phyloP scores from a whole-genome alignment of 257 asterid species.

The Solanum chilense region DNA sequence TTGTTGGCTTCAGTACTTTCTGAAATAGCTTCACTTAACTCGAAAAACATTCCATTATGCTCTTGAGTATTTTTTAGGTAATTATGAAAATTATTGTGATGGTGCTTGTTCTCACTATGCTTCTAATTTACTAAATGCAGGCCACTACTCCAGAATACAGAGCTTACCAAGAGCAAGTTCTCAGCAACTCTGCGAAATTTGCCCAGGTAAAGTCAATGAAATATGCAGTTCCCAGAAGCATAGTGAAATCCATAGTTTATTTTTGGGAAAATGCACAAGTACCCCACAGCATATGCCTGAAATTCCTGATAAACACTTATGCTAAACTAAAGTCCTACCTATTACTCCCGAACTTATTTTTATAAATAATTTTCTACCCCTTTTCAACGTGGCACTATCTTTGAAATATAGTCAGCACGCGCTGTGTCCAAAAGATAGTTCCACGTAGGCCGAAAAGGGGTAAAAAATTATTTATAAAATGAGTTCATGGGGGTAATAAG shows the following conservation, averaged over 20 bases:
- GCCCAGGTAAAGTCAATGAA: constrained; percentile 48
- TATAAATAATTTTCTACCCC: too few relatives aligned
- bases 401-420: too few relatives aligned
- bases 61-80: not conserved
- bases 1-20: not conserved
- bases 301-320: too few relatives aligned
- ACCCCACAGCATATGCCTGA: too few relatives aligned
- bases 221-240: not conserved
- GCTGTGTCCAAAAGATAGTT: too few relatives aligned
- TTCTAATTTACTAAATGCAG: constrained; percentile 15
- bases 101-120: not conserved
- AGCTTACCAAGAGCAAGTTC: constrained; percentile 92
- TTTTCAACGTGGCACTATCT: too few relatives aligned
- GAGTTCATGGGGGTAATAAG: too few relatives aligned
- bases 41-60: not conserved
- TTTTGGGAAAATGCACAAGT: too few relatives aligned
- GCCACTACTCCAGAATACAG: constrained; percentile 84
- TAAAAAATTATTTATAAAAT: too few relatives aligned
- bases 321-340: too few relatives aligned
- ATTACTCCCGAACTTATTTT: too few relatives aligned
- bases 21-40: not conserved
- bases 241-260: not conserved
- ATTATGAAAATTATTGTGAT: not conserved
- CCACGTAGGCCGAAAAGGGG: too few relatives aligned
- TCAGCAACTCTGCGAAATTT: constrained; percentile 74